phyloP scores from a whole-genome alignment of 2,329 filamentous ascomycete species.

The Stylonectria norvegica region DNA sequence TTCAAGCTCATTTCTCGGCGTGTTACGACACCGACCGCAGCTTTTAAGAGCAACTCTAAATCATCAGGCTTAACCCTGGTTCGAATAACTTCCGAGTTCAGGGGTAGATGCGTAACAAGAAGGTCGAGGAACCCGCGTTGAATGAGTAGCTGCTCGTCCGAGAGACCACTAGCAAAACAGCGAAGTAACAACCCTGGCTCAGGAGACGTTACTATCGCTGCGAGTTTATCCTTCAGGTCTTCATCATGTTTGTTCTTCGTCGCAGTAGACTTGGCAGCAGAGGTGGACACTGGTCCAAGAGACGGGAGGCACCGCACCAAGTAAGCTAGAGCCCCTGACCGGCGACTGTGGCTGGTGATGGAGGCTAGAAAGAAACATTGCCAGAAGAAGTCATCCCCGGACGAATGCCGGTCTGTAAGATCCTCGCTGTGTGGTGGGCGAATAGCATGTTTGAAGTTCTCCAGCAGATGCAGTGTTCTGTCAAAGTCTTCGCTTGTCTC shows the following conservation, averaged over 20 bases:
- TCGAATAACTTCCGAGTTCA: constrained; percentile 79
- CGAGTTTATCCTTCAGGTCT: constrained; percentile 47
- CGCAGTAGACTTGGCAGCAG: constrained; percentile 10
- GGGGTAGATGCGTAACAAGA: constrained; percentile 82
- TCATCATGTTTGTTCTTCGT: constrained; percentile 15
- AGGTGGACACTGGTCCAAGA: constrained; percentile 19
- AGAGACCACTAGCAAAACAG: constrained; percentile 86
- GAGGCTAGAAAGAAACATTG: constrained; percentile 94
- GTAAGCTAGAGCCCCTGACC: constrained; percentile 85
- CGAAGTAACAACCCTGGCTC: constrained; percentile 88
- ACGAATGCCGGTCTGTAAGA: constrained; percentile 51
- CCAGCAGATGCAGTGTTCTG: constrained; percentile 72
- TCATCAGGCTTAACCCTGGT: constrained; percentile 69
- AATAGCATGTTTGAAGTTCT: constrained; percentile 70
- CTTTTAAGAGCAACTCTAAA: constrained; percentile 74
- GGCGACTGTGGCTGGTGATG: constrained; percentile 81
- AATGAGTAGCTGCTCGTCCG: constrained; percentile 83
- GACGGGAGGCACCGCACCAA: constrained; percentile 71
- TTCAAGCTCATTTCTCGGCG: constrained; percentile 97
- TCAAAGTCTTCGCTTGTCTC: constrained; percentile 98
- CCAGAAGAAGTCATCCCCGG: constrained; percentile 89
- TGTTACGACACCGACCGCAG: constrained; percentile 82
- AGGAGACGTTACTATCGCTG: constrained; percentile 73
- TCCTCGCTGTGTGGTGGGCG: constrained; percentile 50
- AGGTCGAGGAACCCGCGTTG: constrained; percentile 93